A percentile compares a stretch with the other conserved stretches of the same genome.
Evolutionary conservation across 306 rosid genomes (phyloP).

Genomic region (Corylus avellana): DNA sequence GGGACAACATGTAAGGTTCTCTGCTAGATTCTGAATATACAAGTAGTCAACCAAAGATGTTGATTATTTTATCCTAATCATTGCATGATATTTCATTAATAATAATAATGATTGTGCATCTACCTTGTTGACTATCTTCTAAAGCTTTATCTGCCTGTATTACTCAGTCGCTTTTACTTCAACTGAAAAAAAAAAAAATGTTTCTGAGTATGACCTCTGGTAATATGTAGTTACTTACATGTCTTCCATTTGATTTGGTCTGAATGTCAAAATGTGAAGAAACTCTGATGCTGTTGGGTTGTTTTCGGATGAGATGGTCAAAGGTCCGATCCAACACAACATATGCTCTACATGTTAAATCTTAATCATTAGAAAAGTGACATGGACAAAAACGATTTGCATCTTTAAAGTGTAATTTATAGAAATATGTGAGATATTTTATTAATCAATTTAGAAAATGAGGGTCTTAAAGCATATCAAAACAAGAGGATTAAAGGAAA

Average conservation of each 20-base stretch:
- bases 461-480: too few relatives aligned
- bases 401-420: neutral
- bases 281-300: neutral
- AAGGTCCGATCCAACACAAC: too few relatives aligned
- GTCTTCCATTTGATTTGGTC: neutral
- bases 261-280: neutral
- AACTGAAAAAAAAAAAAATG: neutral
- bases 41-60: neutral
- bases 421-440: neutral
- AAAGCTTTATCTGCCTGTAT: neutral
- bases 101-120: neutral
- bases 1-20: constrained; percentile 42
- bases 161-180: neutral
- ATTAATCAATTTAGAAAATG: neutral
- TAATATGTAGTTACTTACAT: neutral
- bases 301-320: too few relatives aligned
- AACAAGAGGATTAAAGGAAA: too few relatives aligned
- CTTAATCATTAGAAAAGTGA: neutral
- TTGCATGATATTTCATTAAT: neutral
- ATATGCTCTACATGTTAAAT: neutral
- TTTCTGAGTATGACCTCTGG: neutral
- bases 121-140: neutral
- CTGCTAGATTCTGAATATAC: constrained; percentile 1
- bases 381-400: neutral
- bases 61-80: neutral